Base-by-base conservation (phyloP, 2,329 filamentous ascomycete species). In the Aureobasidium sp. region DNA sequence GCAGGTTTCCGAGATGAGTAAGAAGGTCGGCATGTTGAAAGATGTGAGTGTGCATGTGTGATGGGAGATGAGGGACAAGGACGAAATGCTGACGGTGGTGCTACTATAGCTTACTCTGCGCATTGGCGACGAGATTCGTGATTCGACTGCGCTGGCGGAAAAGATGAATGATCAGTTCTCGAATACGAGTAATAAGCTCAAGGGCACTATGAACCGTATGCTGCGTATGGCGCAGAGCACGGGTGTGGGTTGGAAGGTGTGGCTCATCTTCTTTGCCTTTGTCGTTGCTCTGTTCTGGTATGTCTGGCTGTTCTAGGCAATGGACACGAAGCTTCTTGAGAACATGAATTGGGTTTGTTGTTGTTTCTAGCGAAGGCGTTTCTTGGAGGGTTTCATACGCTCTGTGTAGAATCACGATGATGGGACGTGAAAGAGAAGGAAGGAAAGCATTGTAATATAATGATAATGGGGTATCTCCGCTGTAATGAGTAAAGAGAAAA, bases 151-250 rank as follows among this genome's bases (percentile, higher is more conserved):
- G 1, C 82, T 97, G 4, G 89, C 91, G 2, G 91, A 97, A 69
- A 93, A 91, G 76, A 96, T 99, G 87, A 97, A 97, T 75, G 90
- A 96, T 71, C 84, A 85, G 5, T 99, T 97, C 72, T 93, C 97
- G 73, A 85, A 84, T 69, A 95, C 93, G 59, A 81, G 92, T 37
- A 77, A 91, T 58, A 84, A 89, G 66, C 79, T 99, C 65, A 84
- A 87, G 48, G 91, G 93, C 60, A 97, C 95, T 19, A 97, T 99
- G 94, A 96, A 91, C 73, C 82, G 92, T 63, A 99, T 99, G 94
- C 77, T 97, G 67, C 73, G 93, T 60, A 99, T 99, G 94, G 94
- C 94, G 5, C 85, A 97, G 77, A 82, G 86, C 69, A 96, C 92
- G 2, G 94, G 94, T n/a, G 87, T 99, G 11, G 88, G 91, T 70